Base-by-base conservation (phyloP, 768 basidiomycete genomes). In the Tylopilus sp. region DNA sequence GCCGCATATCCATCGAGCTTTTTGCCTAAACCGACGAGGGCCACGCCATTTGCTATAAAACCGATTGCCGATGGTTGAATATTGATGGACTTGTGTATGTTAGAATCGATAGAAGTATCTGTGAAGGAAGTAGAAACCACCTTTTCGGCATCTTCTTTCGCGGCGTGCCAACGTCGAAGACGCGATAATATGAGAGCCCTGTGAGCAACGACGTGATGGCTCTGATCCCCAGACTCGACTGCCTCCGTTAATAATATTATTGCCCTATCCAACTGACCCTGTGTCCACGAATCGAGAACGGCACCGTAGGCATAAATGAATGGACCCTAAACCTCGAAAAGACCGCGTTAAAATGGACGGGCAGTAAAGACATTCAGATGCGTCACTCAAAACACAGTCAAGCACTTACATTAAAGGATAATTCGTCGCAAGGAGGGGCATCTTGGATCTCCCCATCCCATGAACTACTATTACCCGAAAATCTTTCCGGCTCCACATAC, bases 181-280 rank as follows among this genome's bases (percentile, higher is more conserved):
- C 36, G 59, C 12, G 53, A n/a, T 3, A 38, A 19, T 2, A 59
- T n/a, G 22, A 60, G 43, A 1, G 56, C 47, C 41, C 50, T 24
- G 19, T 31, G 37, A 6, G 57, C 53, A 11, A 60, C 28, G 3
- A 17, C 37, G 29, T 50, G 26, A 30, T 45, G 42, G 17, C 13
- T 22, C 9, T 14, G 1, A 14, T 36, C 14, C 2, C 12, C 17
- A 13, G 43, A 22, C 16, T 2, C 5, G 11, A 52, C 31, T 22
- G n/a, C 10, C n/a, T 19, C 21, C 10, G 38, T 22, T 22, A 40
- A 12, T 13, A 24, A 21, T 6, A 22, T 10, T 22, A 6, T n/a
- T n/a, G n/a, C n/a, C n/a, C n/a, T n/a, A n/a, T n/a, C n/a, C n/a
- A 40, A 10, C 5, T 22, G 38, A 22, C 22, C 38, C 9, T 12